Percentiles rank a stretch among this genome's conserved stretches.
These are phyloP conservation scores for Geoglossum glabrum DNA, from an alignment of 495 filamentous ascomycete genomes.

Conservation along the genomic window DNA sequence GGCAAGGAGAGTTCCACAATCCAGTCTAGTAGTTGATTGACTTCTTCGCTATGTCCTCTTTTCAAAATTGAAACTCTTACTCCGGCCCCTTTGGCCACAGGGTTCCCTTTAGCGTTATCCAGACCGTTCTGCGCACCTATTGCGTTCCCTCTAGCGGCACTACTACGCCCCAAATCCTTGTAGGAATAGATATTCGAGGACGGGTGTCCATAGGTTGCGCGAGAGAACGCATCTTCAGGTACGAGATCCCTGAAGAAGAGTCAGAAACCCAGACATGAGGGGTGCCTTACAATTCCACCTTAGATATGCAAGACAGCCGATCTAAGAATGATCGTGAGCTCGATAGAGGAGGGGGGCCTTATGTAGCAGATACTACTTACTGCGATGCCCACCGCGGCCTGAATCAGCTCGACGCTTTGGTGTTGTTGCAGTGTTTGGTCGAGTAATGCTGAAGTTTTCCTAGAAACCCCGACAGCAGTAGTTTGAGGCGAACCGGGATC, in stretches of 20 bases:
- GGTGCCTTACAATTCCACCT: background rate
- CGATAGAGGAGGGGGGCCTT: background rate
- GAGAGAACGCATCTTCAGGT: conserved; percentile 16
- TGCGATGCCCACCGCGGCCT: conserved; percentile 15
- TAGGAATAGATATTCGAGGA: conserved; percentile 9
- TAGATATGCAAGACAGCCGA: conserved; percentile 10
- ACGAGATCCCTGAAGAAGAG: conserved; percentile 10
- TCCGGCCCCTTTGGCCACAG: conserved; percentile 4
- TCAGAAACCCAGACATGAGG: background rate
- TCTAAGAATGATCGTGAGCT: conserved; percentile 5
- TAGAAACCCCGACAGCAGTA: background rate
- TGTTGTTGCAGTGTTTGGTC: conserved; percentile 14
- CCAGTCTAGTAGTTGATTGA: conserved; percentile 17
- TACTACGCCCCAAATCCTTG: background rate
- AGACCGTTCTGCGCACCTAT: background rate
- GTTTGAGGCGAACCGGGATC: background rate
- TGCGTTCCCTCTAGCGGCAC: conserved; percentile 8
- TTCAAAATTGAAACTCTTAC: conserved; percentile 14
- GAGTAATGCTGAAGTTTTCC: background rate
- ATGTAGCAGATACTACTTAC: conserved; percentile 4
- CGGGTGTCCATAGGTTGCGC: conserved; percentile 12
- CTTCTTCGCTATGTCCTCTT: conserved; percentile 13
- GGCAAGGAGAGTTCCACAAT: conserved; percentile 3
- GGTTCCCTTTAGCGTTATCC: background rate
- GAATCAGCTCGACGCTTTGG: conserved; percentile 17